Evolutionary conservation across 2,329 filamentous ascomycete genomes (phyloP).

Genomic region (Pestalotiopsis sp.): DNA sequence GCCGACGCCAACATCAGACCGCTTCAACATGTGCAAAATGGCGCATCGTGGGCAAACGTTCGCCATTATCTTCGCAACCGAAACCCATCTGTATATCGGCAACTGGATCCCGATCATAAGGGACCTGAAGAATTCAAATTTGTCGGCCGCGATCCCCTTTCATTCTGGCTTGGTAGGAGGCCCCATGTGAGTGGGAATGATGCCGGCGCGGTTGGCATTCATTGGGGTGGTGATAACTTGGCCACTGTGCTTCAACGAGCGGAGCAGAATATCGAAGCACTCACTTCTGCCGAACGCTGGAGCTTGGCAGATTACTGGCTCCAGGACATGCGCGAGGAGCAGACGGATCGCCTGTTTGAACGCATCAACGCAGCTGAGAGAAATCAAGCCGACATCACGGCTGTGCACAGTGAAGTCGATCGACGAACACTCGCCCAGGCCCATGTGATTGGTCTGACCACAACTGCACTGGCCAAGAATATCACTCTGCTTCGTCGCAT

Average conservation of each 20-base stretch:
- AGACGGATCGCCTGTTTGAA: conserved; percentile 12
- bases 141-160: too few species aligned
- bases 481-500: conserved; percentile 49
- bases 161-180: too few species aligned
- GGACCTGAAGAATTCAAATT: too few species aligned
- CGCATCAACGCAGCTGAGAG: too few species aligned
- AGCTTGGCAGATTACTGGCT: conserved; percentile 31
- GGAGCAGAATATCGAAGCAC: conserved; percentile 17
- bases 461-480: conserved; percentile 56
- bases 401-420: conserved; percentile 32
- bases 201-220: conserved; percentile 12
- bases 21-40: too few species aligned
- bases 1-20: too few species aligned
- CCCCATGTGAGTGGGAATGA: too few species aligned
- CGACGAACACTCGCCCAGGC: conserved; percentile 37
- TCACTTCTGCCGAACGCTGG: conserved; percentile 19
- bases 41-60: too few species aligned
- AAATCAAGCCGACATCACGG: conserved; percentile 12
- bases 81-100: too few species aligned
- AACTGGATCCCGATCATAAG: too few species aligned
- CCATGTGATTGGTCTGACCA: conserved; percentile 59
- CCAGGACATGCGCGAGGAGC: conserved; percentile 20
- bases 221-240: conserved; percentile 10
- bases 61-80: too few species aligned
- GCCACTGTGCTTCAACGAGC: conserved; percentile 14